phyloP scores from a whole-genome alignment of 805 yeast species.

The Wickerhamomyces queroliae region DNA sequence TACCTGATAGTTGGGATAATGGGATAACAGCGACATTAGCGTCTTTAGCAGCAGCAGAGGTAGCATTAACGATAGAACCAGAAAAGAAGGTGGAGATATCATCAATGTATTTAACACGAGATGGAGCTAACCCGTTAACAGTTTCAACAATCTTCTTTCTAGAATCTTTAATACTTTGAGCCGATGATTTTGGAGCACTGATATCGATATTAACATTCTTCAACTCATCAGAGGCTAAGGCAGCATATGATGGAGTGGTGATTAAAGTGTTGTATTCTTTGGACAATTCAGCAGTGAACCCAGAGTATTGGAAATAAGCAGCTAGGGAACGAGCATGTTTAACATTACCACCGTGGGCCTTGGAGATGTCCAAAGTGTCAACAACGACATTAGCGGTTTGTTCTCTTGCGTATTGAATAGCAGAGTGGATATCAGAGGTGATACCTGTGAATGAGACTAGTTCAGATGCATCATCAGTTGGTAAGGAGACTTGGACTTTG shows the following conservation, averaged over 20 bases:
- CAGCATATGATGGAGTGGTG: constrained; percentile 38
- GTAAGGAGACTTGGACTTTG: constrained; percentile 52
- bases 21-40: constrained; percentile 54
- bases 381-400: constrained; percentile 54
- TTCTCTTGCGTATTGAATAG: constrained; percentile 55
- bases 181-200: constrained; percentile 41
- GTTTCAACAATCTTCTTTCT: constrained; percentile 66
- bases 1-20: constrained; percentile 43
- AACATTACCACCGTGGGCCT: constrained; percentile 79
- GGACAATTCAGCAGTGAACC: constrained; percentile 38
- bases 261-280: constrained; percentile 38
- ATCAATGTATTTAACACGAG: constrained; percentile 45
- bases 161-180: constrained; percentile 50
- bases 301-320: constrained; percentile 52
- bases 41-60: constrained; percentile 35
- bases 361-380: constrained; percentile 74
- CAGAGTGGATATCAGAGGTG: constrained; percentile 48
- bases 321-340: constrained; percentile 75
- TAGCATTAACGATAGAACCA: constrained; percentile 35
- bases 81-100: constrained; percentile 66
- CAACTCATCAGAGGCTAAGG: constrained; percentile 34
- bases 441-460: constrained; percentile 69
- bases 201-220: constrained; percentile 56
- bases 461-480: constrained; percentile 42
- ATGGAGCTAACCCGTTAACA: constrained; percentile 72